Base-by-base conservation (phyloP, 192 early-diverging fungal genomes). In the Rhizophagus prolifer region DNA sequence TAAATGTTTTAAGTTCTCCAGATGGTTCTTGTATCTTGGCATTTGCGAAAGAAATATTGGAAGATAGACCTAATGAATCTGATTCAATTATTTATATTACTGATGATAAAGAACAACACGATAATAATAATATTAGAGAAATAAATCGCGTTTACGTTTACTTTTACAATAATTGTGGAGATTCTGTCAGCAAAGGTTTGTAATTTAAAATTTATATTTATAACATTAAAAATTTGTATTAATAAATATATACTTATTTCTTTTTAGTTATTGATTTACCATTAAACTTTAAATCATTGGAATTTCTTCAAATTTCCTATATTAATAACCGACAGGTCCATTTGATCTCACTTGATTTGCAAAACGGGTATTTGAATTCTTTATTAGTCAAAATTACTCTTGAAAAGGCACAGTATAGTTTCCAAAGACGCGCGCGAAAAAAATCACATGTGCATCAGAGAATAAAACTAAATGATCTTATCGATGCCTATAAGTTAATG, bases 1-100 rank as follows among this genome's bases (percentile, higher is more conserved):
- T 13, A 1, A 41, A 31, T 16, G 44, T 65, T 41, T 25, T 65
- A 2, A 75, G 74, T 26, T 19, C 74, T 14, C 77, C 36, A 5
- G 59, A 78, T 62, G 77, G 77, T 1, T 9, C 77, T n/a, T 78
- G 77, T 54, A 50, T 78, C 8, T 21, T 78, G n/a, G 77, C 72
- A 2, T 74, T 78, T 54, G 70, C 47, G 14, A 72, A 38, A 41
- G 71, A 72, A 72, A 54, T 59, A 59, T 14, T 21, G 4, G 9
- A 2, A n/a, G 16, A 21, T 21, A 21, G 6, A 19, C 16, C 4
- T 21, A 12, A 5, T 8, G 36, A 67, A 14, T 8, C 21, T 10
- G 16, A n/a, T 7, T 44, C 41, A 44, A 44, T 38, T 38, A 38
- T 8, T 38, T 38, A 8, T 31, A 31, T 7, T 44, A 0, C 9